Percentiles rank a stretch among this genome's conserved stretches.
phyloP scores from a whole-genome alignment of 1,284 basidiomycete genomes.

The Rhodotorula mucilaginosa region DNA sequence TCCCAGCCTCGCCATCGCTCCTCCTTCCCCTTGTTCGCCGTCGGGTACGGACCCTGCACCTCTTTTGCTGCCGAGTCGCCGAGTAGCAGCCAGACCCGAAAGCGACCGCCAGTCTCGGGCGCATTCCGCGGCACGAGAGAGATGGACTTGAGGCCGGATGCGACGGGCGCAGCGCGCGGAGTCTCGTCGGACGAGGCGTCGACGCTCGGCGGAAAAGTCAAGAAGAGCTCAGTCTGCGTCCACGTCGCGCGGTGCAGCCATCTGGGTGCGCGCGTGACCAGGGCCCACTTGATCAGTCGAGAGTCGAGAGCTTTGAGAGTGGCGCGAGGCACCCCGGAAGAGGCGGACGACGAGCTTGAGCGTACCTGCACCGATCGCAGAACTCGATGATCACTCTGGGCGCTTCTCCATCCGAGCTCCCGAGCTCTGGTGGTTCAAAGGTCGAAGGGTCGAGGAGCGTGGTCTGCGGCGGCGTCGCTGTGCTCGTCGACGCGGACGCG shows the following conservation, averaged over 20 bases:
- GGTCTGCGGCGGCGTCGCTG: neutral
- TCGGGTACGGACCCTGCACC: constrained; percentile 41
- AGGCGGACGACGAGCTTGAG: neutral
- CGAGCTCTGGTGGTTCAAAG: constrained; percentile 26
- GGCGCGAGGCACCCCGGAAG: neutral
- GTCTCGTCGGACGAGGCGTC: neutral
- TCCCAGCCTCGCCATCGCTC: constrained; percentile 30
- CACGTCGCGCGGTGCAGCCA: constrained; percentile 80
- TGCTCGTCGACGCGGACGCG: neutral
- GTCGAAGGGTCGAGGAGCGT: constrained; percentile 19
- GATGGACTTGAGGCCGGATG: constrained; percentile 62
- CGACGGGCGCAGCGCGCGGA: neutral
- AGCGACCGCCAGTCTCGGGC: constrained; percentile 79
- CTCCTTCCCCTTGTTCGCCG: constrained; percentile 42
- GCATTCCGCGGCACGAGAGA: constrained; percentile 70
- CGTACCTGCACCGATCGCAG: constrained; percentile 69
- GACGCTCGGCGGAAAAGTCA: constrained; percentile 70
- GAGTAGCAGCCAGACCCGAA: constrained; percentile 74
- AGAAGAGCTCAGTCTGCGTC: constrained; percentile 80
- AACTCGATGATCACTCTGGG: constrained; percentile 66
- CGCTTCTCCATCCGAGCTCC: neutral
- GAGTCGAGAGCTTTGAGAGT: too few relatives aligned
- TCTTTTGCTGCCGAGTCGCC: constrained; percentile 38
- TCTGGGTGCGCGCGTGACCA: constrained; percentile 1
- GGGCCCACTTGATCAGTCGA: neutral